Base-by-base conservation (phyloP, 331 rosid genomes). In the Malus hybrid region DNA sequence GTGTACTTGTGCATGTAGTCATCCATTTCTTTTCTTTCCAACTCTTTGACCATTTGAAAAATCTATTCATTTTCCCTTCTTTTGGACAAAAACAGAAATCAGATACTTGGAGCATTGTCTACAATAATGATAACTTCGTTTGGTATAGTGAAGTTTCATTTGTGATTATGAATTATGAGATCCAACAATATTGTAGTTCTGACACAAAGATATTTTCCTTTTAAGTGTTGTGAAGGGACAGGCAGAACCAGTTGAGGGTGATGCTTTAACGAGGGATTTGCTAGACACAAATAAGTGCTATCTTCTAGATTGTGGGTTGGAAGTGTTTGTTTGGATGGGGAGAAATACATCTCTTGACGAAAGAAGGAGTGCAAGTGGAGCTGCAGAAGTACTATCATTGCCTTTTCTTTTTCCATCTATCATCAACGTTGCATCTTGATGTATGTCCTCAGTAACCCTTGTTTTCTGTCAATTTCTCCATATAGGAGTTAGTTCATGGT, bases 261-360 rank as follows among this genome's bases (percentile, higher is more conserved):
- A 87, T 80, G 83, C 93, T 74, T 86, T 92, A 87, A 84, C 83
- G 61, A 86, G 92, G 84, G 97, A 89, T 60, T 83, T 95, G 74
- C 87, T 95, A 50, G 93, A 90, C 64, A 88, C 98, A 70, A 82
- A 84, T 71, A 95, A 85, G 69, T 92, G 99, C 87, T 92, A 92
- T 83, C 80, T 95, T 69, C 79, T 95, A 74, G 97, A 95, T 85
- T 90, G 93, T 85, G 93, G 96, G 71, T 63, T 83, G 74, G 99
- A 95, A 84, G 86, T 95, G 73, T 95, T 88, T 83, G 88, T 83
- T 24, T 95, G 99, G 99, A 88, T 92, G 84, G 99, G 99, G 73
- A 90, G 99, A 90, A 90, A 76, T 73, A 90, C 97, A 66, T 77
- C 97, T 60, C 97, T 95, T 70, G 97, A 95, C 74, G 93, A 86